These are phyloP conservation scores for Neurospora cerealis DNA, from an alignment of 495 filamentous ascomycete species.

Conservation along the genomic window DNA sequence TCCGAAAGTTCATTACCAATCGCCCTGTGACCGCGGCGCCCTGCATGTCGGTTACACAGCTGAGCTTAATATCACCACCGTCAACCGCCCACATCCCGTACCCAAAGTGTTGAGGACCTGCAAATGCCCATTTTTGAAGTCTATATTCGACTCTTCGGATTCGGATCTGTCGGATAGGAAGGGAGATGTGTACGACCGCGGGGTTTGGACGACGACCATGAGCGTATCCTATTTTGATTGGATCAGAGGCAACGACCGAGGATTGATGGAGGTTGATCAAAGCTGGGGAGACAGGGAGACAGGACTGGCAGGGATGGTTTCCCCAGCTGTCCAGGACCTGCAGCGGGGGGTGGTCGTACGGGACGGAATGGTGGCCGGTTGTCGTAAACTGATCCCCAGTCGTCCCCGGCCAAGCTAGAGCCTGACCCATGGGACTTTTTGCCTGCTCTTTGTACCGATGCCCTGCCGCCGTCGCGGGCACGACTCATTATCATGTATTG, in stretches of 20 bases:
- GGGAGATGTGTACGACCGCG: neutral
- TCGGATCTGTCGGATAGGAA: neutral
- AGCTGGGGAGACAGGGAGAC: neutral
- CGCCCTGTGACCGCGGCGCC: conserved; percentile 11
- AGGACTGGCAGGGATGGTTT: neutral
- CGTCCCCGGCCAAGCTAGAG: too few species aligned
- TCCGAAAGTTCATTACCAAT: neutral
- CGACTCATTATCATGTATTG: too few species aligned
- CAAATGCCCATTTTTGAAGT: neutral
- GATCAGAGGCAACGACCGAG: neutral
- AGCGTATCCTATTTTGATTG: neutral
- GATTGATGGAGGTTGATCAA: neutral
- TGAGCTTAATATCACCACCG: neutral
- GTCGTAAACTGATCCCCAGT: neutral
- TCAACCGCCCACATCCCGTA: conserved; percentile 5
- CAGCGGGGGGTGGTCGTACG: neutral
- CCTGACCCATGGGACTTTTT: too few species aligned
- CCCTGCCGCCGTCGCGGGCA: too few species aligned
- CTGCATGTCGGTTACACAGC: conserved; percentile 8
- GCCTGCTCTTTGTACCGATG: too few species aligned
- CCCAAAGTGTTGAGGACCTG: neutral
- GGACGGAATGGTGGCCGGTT: neutral
- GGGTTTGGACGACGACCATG: neutral
- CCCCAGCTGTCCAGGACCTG: neutral
- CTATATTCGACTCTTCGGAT: neutral